These are phyloP conservation scores for Penicillium verhagenii DNA, from an alignment of 495 filamentous ascomycete genomes.

Conservation along the genomic window DNA sequence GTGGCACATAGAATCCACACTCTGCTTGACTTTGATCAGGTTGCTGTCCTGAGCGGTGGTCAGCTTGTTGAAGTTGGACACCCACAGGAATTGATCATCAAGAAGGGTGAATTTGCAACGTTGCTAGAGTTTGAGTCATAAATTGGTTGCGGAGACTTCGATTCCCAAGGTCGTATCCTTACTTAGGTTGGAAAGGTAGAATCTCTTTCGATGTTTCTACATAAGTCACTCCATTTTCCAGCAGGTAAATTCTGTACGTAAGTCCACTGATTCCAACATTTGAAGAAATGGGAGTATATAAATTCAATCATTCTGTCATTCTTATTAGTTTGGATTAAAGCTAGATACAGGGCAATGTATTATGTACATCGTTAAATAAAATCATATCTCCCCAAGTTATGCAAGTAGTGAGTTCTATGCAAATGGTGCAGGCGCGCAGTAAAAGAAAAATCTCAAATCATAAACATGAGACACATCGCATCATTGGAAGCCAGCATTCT, in stretches of 20 bases:
- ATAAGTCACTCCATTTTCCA: too few species aligned
- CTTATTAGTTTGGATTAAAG: constrained; percentile 6
- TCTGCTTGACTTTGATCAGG: constrained; percentile 85
- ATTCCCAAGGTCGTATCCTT: too few species aligned
- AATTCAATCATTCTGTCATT: constrained; percentile 5
- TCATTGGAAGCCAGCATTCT: constrained; percentile 15
- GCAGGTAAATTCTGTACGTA: too few species aligned
- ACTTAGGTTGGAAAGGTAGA: too few species aligned
- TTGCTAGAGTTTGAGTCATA: too few species aligned
- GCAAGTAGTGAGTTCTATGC: neutral
- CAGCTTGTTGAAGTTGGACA: constrained; percentile 56
- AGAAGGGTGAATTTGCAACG: too few species aligned
- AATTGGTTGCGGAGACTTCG: too few species aligned
- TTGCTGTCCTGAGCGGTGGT: constrained; percentile 79
- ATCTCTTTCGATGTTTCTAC: neutral
- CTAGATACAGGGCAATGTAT: constrained; percentile 3
- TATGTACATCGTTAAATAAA: constrained; percentile 30
- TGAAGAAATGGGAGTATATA: neutral
- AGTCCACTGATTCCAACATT: too few species aligned
- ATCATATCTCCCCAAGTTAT: neutral
- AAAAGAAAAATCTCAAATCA: constrained; percentile 1
- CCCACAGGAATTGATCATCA: constrained; percentile 9
- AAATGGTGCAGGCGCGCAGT: neutral
- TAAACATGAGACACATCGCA: constrained; percentile 6
- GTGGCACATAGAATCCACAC: constrained; percentile 86